phyloP scores from a whole-genome alignment of 2,329 filamentous ascomycete genomes.

The Neofusicoccum kwambonambiense region DNA sequence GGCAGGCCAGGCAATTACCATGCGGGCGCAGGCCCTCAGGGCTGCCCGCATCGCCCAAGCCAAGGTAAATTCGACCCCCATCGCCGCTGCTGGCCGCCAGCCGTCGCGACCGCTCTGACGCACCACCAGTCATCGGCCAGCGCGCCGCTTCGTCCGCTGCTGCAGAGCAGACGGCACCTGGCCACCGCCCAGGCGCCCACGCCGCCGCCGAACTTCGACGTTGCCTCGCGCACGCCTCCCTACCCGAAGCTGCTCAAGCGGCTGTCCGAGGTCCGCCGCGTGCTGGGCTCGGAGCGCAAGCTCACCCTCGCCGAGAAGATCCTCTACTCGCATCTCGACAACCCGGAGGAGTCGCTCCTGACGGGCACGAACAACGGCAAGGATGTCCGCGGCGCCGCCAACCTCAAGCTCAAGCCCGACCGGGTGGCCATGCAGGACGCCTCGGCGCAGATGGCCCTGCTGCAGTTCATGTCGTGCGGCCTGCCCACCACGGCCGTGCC shows the following conservation, averaged over 20 bases:
- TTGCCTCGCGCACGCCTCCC: slow-evolving; percentile 65
- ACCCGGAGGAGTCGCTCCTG: slow-evolving; percentile 83
- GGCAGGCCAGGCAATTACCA: slow-evolving; percentile 23
- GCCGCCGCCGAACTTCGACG: slow-evolving; percentile 31
- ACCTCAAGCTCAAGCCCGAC: slow-evolving; percentile 95
- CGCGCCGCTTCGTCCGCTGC: slow-evolving; percentile 16
- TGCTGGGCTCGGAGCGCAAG: slow-evolving; percentile 62
- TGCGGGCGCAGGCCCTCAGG: slow-evolving; percentile 36
- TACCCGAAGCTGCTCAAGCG: slow-evolving; percentile 80
- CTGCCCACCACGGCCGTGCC: slow-evolving; percentile 87
- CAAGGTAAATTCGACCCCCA: slow-evolving; percentile 28
- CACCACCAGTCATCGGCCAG: slow-evolving; percentile 25
- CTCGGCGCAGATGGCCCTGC: slow-evolving; percentile 93
- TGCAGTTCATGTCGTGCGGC: slow-evolving; percentile 98
- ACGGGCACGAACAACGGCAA: slow-evolving; percentile 79
- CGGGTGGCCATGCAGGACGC: slow-evolving; percentile 99
- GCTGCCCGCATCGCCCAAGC: slow-evolving; percentile 31
- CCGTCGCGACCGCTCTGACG: slow-evolving; percentile 22
- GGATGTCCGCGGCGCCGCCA: slow-evolving; percentile 81
- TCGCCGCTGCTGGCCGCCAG: not conserved
- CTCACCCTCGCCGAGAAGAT: slow-evolving; percentile 98
- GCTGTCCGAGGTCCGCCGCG: slow-evolving; percentile 70
- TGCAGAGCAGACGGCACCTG: slow-evolving; percentile 28
- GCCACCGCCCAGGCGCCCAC: slow-evolving; percentile 32
- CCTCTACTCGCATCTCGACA: slow-evolving; percentile 90